These are phyloP conservation scores for Pyrenophora graminea DNA, from an alignment of 2,329 filamentous ascomycete species.

Conservation along the genomic window DNA sequence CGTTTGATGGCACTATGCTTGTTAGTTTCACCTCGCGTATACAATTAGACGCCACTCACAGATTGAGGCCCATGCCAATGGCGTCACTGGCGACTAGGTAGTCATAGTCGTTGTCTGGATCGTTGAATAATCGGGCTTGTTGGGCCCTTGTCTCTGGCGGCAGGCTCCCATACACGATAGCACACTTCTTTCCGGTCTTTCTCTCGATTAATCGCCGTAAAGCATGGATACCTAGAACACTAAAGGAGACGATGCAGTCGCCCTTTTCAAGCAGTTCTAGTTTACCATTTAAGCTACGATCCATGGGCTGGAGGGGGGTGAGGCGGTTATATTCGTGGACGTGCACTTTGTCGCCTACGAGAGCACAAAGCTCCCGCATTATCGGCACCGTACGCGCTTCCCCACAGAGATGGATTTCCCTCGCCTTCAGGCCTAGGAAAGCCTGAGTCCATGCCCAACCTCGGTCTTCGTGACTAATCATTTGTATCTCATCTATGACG, in stretches of 20 bases:
- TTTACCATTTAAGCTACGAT: slow-evolving; percentile 64
- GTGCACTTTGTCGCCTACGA: slow-evolving; percentile 78
- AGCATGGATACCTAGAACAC: slow-evolving; percentile 77
- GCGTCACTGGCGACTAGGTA: slow-evolving; percentile 92
- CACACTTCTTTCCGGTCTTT: slow-evolving; percentile 76
- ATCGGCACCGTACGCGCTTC: slow-evolving; percentile 82
- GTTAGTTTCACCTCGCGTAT: slow-evolving; percentile 18
- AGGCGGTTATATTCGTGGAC: slow-evolving; percentile 84
- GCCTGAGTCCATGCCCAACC: slow-evolving; percentile 96
- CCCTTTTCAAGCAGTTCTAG: slow-evolving; percentile 79
- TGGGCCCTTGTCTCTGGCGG: slow-evolving; percentile 91
- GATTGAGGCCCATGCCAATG: slow-evolving; percentile 94
- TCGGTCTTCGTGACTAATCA: slow-evolving; percentile 79
- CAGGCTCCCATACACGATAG: slow-evolving; percentile 88
- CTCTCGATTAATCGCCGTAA: slow-evolving; percentile 79
- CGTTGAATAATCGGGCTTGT: slow-evolving; percentile 92
- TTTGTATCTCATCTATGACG: slow-evolving; percentile 98
- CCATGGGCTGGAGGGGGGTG: slow-evolving; percentile 72
- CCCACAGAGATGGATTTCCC: slow-evolving; percentile 90
- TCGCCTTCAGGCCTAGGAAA: slow-evolving; percentile 81
- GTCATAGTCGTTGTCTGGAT: slow-evolving; percentile 94
- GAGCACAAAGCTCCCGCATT: slow-evolving; percentile 75
- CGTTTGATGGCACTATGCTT: slow-evolving; percentile 72
- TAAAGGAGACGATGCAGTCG: slow-evolving; percentile 88
- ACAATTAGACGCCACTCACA: slow-evolving; percentile 58